Conservation (phyloP, 2,329 filamentous ascomycete species). For the Didymella pomorum region DNA sequence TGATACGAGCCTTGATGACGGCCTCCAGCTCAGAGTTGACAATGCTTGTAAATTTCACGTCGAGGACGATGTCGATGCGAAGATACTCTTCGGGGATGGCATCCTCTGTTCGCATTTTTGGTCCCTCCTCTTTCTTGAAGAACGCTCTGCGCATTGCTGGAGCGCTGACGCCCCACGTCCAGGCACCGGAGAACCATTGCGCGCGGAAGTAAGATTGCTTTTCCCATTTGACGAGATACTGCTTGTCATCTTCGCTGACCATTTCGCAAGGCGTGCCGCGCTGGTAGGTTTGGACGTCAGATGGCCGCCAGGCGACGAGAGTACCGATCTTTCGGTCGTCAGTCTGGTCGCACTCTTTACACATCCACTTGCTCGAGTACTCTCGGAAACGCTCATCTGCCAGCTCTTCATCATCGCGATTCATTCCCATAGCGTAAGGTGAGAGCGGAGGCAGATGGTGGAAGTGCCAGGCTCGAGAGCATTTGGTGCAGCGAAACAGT, state of each 20-base stretch:
- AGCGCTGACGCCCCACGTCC: slow-evolving; percentile 78
- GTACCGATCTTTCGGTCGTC: slow-evolving; percentile 71
- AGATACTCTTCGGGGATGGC: slow-evolving; percentile 89
- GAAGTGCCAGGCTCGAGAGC: slow-evolving; percentile 82
- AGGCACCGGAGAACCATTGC: slow-evolving; percentile 86
- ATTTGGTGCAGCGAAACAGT: slow-evolving; percentile 82
- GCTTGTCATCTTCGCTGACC: slow-evolving; percentile 78
- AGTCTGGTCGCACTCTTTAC: slow-evolving; percentile 75
- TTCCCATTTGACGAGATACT: slow-evolving; percentile 93
- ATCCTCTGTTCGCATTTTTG: slow-evolving; percentile 75
- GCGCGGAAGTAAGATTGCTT: slow-evolving; percentile 81
- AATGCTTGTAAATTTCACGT: slow-evolving; percentile 72
- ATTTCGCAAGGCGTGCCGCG: slow-evolving; percentile 62
- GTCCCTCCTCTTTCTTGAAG: slow-evolving; percentile 71
- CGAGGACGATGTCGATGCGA: slow-evolving; percentile 86
- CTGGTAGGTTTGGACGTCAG: slow-evolving; percentile 64
- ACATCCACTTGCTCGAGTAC: slow-evolving; percentile 79
- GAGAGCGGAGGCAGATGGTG: slow-evolving; percentile 74
- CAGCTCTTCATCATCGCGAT: slow-evolving; percentile 58
- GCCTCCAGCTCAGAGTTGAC: slow-evolving; percentile 68
- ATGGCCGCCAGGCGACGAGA: slow-evolving; percentile 89
- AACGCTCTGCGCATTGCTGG: slow-evolving; percentile 76
- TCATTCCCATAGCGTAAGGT: slow-evolving; percentile 54
- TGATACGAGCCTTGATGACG: slow-evolving; percentile 74
- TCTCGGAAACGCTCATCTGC: slow-evolving; percentile 72